Evolutionary conservation across 257 asterid genomes (phyloP), one percentile per base, ranked within the genome.

Genomic region (Fraxinus anomala): DNA sequence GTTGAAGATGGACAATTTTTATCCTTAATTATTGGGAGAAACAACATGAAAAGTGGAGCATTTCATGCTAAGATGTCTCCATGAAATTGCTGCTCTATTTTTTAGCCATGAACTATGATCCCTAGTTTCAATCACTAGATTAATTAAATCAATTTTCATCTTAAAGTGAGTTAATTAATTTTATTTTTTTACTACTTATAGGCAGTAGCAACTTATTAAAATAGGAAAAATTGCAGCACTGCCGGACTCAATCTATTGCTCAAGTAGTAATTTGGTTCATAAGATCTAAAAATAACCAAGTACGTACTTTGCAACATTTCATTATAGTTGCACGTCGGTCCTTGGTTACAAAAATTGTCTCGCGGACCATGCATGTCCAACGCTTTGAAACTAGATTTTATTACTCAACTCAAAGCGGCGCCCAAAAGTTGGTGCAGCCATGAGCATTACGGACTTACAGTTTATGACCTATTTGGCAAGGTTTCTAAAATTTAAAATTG

Each of bases 41-140:
- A 75, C 82, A 72, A 86, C 97, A 85, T 73, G 73, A 88, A 85
- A 23, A 73, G 82, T 83, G 96, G 93, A 92, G 97, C 87, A 81
- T 70, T 87, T 86, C 74, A 70, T 77, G 97, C 80, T 79, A 76
- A 61, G 80, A 73, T 87, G 95, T 89, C 85, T 80, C 87, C 85
- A 73, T 77, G 82, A 73, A 78, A 63, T 75, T 83, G 82, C 80
- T 47, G 81, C 74, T 39, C 54, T 74, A 65, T 47, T 79, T 74
- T 82, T 73, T 75, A 80, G 67, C 68, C 39, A 70, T 49, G 73
- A 75, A 80, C 83, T 76, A 54, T 44, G 80, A 70, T 78, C 81
- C 83, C 37, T 10, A 63, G 17, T 63, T 63, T 63, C 17, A 63
- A 26, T 11, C 19, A 4, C 69, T 24, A 3, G 6, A 63, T 11